A percentile compares a stretch with the other conserved stretches of the same genome.
These are phyloP conservation scores for Pseudogymnoascus sp. DNA, from an alignment of 2,329 filamentous ascomycete species.

Conservation along the genomic window DNA sequence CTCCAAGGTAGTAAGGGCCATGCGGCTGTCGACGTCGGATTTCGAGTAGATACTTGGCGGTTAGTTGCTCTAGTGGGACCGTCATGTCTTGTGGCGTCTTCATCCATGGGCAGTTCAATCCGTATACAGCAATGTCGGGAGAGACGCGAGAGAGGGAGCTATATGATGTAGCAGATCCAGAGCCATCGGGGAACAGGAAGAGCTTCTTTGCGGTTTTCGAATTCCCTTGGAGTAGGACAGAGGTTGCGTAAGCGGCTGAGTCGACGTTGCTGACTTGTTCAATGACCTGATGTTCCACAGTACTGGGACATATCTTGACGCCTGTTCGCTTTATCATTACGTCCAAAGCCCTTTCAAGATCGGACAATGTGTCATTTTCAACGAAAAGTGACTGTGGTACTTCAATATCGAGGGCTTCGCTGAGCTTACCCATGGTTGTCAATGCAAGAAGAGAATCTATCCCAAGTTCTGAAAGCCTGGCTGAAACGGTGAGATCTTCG, in stretches of 20 bases:
- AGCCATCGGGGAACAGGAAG: conserved; percentile 39
- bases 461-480: conserved; percentile 9
- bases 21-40: conserved; percentile 39
- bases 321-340: background rate
- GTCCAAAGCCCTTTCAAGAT: background rate
- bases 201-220: conserved; percentile 22
- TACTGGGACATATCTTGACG: background rate
- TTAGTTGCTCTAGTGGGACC: conserved; percentile 31
- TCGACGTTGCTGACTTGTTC: background rate
- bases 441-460: conserved; percentile 11
- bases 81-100: conserved; percentile 26
- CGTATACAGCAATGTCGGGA: conserved; percentile 30
- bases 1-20: conserved; percentile 41
- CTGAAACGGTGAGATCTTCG: background rate
- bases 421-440: conserved; percentile 5
- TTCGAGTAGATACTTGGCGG: conserved; percentile 33
- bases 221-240: conserved; percentile 30
- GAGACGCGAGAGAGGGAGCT: conserved; percentile 28
- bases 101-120: conserved; percentile 35
- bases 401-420: conserved; percentile 9
- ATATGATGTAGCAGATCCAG: conserved; percentile 36
- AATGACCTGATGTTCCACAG: background rate
- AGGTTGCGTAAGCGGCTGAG: conserved; percentile 16
- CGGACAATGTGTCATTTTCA: background rate
- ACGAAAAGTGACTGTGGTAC: conserved; percentile 9